Percentiles rank a stretch among this genome's conserved stretches.
phyloP scores from a whole-genome alignment of 148 eudicot genomes.

The Silene uniflora region DNA sequence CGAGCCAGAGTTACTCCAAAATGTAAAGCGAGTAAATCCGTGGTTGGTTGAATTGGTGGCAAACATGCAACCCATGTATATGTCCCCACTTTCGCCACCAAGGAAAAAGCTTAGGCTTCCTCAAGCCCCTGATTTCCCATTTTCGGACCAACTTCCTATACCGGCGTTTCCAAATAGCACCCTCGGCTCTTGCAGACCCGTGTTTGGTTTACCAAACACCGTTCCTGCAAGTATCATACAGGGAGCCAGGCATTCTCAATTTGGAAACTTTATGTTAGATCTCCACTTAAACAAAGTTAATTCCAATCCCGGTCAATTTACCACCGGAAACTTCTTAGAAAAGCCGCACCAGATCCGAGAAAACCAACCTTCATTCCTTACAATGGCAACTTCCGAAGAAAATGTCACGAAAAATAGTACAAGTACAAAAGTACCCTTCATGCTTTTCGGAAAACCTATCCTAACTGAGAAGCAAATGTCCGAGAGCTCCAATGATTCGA shows the following conservation, averaged over 20 bases:
- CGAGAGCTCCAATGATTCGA: conserved; percentile 38
- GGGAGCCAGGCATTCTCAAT: conserved; percentile 99
- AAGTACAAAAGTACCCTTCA: conserved; percentile 35
- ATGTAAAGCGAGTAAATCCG: conserved; percentile 46
- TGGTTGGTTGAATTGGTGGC: conserved; percentile 46
- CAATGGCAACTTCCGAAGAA: conserved; percentile 40
- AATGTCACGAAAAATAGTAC: conserved; percentile 28
- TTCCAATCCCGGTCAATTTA: conserved; percentile 37
- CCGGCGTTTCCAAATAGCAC: conserved; percentile 24
- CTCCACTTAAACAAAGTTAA: conserved; percentile 62
- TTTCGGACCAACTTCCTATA: conserved; percentile 22
- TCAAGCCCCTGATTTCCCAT: conserved; percentile 33
- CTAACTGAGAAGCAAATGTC: conserved; percentile 79
- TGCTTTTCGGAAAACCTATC: conserved; percentile 80
- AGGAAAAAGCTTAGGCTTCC: conserved; percentile 36
- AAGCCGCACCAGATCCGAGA: conserved; percentile 24
- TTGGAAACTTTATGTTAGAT: conserved; percentile 62
- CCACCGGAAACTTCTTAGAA: conserved; percentile 14
- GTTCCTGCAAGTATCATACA: conserved; percentile 87
- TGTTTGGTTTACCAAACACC: conserved; percentile 47
- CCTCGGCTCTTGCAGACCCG: conserved; percentile 27
- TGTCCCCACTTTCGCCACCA: conserved; percentile 41
- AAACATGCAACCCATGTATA: conserved; percentile 36
- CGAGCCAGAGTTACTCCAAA: conserved; percentile 45
- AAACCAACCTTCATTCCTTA: conserved; percentile 43